Percentiles rank a stretch among this genome's conserved stretches.
Evolutionary conservation across 768 basidiomycete genomes (phyloP).

Genomic region (Tricholoma saponaceum): DNA sequence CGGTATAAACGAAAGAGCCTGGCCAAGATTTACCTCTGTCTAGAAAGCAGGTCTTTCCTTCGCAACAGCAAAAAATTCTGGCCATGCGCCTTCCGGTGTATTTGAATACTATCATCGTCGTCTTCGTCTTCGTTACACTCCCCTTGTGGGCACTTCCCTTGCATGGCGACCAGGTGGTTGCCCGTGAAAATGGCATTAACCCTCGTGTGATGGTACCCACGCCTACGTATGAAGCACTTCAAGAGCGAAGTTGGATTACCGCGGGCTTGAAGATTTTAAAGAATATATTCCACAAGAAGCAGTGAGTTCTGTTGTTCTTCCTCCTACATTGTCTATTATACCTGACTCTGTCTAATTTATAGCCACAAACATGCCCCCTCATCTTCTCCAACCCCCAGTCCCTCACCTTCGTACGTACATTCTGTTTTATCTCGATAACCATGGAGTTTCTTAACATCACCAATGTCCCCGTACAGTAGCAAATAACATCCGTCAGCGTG

Average conservation of each 20-base stretch:
- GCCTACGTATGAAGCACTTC: not conserved
- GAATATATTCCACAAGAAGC: not conserved
- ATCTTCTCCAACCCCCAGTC: no score
- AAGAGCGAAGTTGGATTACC: not conserved
- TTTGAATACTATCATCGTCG: not conserved
- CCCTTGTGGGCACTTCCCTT: not conserved
- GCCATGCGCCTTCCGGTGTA: not conserved
- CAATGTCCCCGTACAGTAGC: no score
- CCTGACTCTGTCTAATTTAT: not conserved
- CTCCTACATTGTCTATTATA: not conserved
- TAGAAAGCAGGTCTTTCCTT: not conserved
- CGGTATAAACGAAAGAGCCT: no score
- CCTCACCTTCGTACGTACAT: no score
- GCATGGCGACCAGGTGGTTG: not conserved
- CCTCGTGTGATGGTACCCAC: not conserved
- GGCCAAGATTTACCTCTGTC: slow-evolving; percentile 11
- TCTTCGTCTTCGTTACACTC: not conserved
- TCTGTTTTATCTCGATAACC: no score
- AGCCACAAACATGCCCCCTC: not conserved
- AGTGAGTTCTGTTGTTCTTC: not conserved
- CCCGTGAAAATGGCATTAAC: not conserved
- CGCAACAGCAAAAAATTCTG: not conserved
- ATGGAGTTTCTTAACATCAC: no score
- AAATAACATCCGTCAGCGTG: no score
- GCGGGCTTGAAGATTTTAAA: no score